phyloP scores from a whole-genome alignment of 1,284 basidiomycete genomes.

The Agroathelia rolfsii region DNA sequence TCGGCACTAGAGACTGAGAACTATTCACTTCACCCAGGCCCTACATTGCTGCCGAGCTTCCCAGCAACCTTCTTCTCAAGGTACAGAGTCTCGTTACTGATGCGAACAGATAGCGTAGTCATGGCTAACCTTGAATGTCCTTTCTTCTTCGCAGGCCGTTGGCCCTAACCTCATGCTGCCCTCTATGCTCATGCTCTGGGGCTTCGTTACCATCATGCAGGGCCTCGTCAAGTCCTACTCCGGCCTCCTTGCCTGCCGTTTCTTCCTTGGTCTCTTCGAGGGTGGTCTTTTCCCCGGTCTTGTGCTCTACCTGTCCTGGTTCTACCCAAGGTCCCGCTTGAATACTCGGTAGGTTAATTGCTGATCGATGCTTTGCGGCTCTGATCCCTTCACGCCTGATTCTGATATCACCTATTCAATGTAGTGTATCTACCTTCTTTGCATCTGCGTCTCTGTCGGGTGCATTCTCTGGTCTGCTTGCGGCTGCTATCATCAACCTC shows the following conservation, averaged over 20 bases:
- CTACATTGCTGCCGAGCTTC: conserved; percentile 50
- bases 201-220: conserved; percentile 43
- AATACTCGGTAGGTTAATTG: conserved; percentile 44
- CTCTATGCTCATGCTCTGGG: conserved; percentile 47
- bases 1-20: no score
- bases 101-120: not conserved
- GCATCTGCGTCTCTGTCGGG: conserved; percentile 48
- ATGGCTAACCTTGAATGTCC: conserved; percentile 3
- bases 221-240: conserved; percentile 43
- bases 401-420: not conserved
- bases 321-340: conserved; percentile 48
- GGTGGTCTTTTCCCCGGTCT: conserved; percentile 54
- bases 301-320: conserved; percentile 44
- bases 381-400: conserved; percentile 6
- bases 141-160: conserved; percentile 37
- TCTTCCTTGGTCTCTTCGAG: conserved; percentile 58
- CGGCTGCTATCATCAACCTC: conserved; percentile 46
- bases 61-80: conserved; percentile 48
- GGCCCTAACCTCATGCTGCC: conserved; percentile 51
- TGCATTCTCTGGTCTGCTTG: conserved; percentile 57
- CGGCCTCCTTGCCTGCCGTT: conserved; percentile 48
- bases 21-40: conserved; percentile 26
- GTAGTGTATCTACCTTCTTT: conserved; percentile 45
- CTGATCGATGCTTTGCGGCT: not conserved
- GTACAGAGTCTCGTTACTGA: conserved; percentile 18